Percentiles rank a stretch among this genome's conserved stretches.
Evolutionary conservation across 2,329 filamentous ascomycete genomes (phyloP).

Genomic region (Colletotrichum acutatum): DNA sequence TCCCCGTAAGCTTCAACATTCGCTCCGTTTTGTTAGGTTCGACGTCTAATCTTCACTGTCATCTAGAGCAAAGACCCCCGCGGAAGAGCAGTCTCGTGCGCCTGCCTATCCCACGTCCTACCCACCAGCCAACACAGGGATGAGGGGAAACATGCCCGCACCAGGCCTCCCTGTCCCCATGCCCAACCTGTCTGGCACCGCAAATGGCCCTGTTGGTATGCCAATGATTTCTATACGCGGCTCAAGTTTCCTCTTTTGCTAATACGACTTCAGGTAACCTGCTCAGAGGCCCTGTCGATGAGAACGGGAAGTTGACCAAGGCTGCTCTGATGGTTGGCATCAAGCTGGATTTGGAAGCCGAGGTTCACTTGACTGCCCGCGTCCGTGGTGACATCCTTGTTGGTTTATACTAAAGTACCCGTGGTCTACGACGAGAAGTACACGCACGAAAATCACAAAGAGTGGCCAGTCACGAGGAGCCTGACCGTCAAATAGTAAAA

Average conservation of each 20-base stretch:
- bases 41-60: not conserved
- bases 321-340: constrained; percentile 70
- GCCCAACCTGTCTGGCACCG: constrained; percentile 50
- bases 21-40: not conserved
- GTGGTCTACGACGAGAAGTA: not conserved
- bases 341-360: constrained; percentile 72
- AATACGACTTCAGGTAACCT: constrained; percentile 56
- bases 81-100: constrained; percentile 18
- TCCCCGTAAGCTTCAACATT: constrained; percentile 7
- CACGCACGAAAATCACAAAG: not conserved
- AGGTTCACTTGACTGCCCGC: constrained; percentile 70
- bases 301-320: constrained; percentile 66
- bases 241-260: not conserved
- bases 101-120: constrained; percentile 29
- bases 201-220: constrained; percentile 44
- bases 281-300: constrained; percentile 66
- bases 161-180: constrained; percentile 37
- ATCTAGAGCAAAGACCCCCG: constrained; percentile 13
- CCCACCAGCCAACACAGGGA: constrained; percentile 18
- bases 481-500: not conserved
- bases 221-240: not conserved
- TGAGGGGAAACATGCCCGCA: constrained; percentile 14
- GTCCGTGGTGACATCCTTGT: constrained; percentile 71
- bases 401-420: constrained; percentile 58
- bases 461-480: not conserved